These are phyloP conservation scores for Polygonum maritimum DNA, from an alignment of 148 eudicot species.

Conservation along the genomic window DNA sequence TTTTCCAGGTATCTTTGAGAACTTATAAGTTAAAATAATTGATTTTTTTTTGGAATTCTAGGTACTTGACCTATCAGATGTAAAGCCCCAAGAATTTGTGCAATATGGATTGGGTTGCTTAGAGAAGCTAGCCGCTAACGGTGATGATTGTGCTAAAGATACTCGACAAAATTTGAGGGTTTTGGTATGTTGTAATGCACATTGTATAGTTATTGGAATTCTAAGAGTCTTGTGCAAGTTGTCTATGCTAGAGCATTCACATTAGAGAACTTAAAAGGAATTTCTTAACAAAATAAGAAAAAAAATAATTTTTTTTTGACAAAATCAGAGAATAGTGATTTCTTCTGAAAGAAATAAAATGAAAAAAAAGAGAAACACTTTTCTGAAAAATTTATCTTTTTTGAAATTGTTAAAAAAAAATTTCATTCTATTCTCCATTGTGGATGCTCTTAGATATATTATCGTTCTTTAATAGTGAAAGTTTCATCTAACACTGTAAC, in stretches of 20 bases:
- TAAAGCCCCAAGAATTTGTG: conserved; percentile 77
- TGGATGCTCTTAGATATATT: neutral
- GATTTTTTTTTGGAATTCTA: conserved; percentile 2
- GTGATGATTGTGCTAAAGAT: conserved; percentile 70
- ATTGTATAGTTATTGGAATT: neutral
- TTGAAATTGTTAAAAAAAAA: too few relatives aligned
- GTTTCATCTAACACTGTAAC: neutral
- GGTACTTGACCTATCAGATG: conserved; percentile 70
- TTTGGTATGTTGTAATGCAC: conserved; percentile 53
- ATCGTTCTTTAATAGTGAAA: neutral
- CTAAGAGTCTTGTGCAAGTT: neutral
- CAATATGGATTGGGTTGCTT: conserved; percentile 78
- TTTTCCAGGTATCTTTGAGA: neutral
- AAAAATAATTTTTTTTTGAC: too few relatives aligned
- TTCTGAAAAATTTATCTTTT: too few relatives aligned
- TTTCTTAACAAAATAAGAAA: too few relatives aligned
- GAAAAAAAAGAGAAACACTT: too few relatives aligned
- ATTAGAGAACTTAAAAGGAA: too few relatives aligned
- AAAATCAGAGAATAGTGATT: too few relatives aligned
- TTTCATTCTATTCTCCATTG: too few relatives aligned
- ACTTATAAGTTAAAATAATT: neutral
- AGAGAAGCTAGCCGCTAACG: conserved; percentile 65
- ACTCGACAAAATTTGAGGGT: conserved; percentile 70
- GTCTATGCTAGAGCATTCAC: neutral
- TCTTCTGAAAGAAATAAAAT: too few relatives aligned